Evolutionary conservation across 2,329 filamentous ascomycete genomes (phyloP).

Genomic region (Coleophoma crateriformis): DNA sequence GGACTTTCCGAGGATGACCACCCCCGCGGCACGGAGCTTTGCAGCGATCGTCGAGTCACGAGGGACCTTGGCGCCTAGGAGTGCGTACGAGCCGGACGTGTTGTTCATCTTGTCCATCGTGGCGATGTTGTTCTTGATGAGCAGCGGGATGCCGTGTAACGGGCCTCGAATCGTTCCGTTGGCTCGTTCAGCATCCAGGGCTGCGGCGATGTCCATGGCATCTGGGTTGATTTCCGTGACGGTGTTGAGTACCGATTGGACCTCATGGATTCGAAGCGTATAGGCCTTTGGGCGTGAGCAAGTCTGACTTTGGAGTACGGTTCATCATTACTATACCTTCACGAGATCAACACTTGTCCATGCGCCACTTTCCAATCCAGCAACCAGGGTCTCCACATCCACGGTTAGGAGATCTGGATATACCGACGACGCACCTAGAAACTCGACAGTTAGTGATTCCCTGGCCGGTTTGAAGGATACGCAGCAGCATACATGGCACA

Average conservation of each 20-base stretch:
- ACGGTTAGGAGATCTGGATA: constrained; percentile 41
- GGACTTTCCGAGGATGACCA: constrained; percentile 27
- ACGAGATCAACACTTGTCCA: constrained; percentile 55
- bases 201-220: constrained; percentile 21
- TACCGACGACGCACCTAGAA: neutral
- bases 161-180: constrained; percentile 23
- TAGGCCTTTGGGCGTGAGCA: constrained; percentile 12
- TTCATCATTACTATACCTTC: constrained; percentile 36
- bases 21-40: constrained; percentile 17
- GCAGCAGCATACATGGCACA: no score
- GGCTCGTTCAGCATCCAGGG: constrained; percentile 22
- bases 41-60: constrained; percentile 16
- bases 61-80: constrained; percentile 16
- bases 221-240: constrained; percentile 27
- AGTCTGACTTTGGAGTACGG: constrained; percentile 23
- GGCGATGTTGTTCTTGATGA: constrained; percentile 58
- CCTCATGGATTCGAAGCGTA: constrained; percentile 18
- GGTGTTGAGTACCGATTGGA: constrained; percentile 14
- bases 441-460: no score
- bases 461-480: no score
- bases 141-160: constrained; percentile 52
- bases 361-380: constrained; percentile 40
- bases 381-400: constrained; percentile 42
- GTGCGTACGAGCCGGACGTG: constrained; percentile 18
- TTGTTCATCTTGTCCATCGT: constrained; percentile 52